These are phyloP conservation scores for Phytopythium ostracodes DNA, from an alignment of 352 stramenopile genomes.

Conservation along the genomic window DNA sequence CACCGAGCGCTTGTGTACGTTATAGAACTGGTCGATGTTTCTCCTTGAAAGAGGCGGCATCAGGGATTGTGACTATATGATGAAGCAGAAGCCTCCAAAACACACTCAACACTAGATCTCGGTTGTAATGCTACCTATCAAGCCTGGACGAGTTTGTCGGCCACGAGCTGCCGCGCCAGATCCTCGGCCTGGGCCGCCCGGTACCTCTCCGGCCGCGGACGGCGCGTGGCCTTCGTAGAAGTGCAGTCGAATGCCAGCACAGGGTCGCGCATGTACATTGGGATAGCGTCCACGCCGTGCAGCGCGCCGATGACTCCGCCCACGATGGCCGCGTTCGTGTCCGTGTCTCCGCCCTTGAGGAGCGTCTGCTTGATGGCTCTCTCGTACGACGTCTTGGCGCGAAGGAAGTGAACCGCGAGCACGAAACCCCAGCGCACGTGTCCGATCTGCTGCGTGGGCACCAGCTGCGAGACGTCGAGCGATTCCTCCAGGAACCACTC, in stretches of 20 bases:
- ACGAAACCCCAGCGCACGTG: conserved; percentile 52
- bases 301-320: conserved; percentile 44
- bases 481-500: conserved; percentile 49
- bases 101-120: neutral
- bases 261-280: conserved; percentile 30
- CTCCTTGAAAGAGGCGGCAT: neutral
- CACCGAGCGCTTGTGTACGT: neutral
- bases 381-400: conserved; percentile 33
- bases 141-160: neutral
- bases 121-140: neutral
- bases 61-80: neutral
- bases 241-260: conserved; percentile 43
- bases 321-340: conserved; percentile 61
- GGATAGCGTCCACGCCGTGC: conserved; percentile 39
- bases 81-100: neutral
- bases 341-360: conserved; percentile 49
- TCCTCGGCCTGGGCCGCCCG: conserved; percentile 21
- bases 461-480: conserved; percentile 25
- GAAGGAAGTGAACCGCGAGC: conserved; percentile 43
- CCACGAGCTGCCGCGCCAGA: conserved; percentile 22
- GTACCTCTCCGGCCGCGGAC: conserved; percentile 25
- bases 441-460: conserved; percentile 27
- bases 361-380: conserved; percentile 42
- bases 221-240: conserved; percentile 11
- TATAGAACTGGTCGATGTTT: neutral